phyloP scores from a whole-genome alignment of 2,329 filamentous ascomycete genomes.

The Talaromyces sp. region DNA sequence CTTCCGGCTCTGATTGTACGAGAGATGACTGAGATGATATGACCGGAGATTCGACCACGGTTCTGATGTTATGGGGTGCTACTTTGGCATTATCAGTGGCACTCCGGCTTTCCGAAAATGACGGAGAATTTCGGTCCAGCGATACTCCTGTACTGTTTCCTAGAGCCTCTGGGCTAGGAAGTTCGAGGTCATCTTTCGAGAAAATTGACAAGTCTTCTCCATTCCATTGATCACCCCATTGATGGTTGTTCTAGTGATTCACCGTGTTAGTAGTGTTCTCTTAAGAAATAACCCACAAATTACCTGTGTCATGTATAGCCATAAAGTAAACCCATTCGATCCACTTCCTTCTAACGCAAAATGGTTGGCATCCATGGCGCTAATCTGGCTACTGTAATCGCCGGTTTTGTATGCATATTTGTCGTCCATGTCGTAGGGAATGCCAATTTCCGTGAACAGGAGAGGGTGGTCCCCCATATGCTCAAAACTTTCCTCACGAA shows the following conservation, averaged over 20 bases:
- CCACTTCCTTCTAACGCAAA: constrained; percentile 81
- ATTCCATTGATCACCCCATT: constrained; percentile 93
- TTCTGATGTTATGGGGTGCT: constrained; percentile 70
- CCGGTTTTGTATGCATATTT: constrained; percentile 93
- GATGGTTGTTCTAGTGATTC: constrained; percentile 68
- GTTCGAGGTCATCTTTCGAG: constrained; percentile 72
- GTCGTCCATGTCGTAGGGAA: constrained; percentile 98
- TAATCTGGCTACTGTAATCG: constrained; percentile 86
- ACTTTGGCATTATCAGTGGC: constrained; percentile 49
- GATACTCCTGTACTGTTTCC: constrained; percentile 32
- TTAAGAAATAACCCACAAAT: constrained; percentile 19
- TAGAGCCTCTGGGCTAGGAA: constrained; percentile 33
- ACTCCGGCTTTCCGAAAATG: constrained; percentile 51
- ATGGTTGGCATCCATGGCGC: constrained; percentile 93
- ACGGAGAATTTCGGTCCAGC: constrained; percentile 43
- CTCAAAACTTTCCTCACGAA: constrained; percentile 81
- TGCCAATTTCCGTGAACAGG: constrained; percentile 90
- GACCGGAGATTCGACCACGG: constrained; percentile 55
- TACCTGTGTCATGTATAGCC: constrained; percentile 76
- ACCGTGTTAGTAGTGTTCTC: background rate
- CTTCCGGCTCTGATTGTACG: constrained; percentile 49
- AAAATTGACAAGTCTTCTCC: constrained; percentile 93
- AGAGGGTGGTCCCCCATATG: constrained; percentile 85
- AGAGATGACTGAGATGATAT: constrained; percentile 56
- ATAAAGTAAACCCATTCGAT: constrained; percentile 81